These are phyloP conservation scores for Candida alai DNA, from an alignment of 805 yeast genomes.

Conservation along the genomic window DNA sequence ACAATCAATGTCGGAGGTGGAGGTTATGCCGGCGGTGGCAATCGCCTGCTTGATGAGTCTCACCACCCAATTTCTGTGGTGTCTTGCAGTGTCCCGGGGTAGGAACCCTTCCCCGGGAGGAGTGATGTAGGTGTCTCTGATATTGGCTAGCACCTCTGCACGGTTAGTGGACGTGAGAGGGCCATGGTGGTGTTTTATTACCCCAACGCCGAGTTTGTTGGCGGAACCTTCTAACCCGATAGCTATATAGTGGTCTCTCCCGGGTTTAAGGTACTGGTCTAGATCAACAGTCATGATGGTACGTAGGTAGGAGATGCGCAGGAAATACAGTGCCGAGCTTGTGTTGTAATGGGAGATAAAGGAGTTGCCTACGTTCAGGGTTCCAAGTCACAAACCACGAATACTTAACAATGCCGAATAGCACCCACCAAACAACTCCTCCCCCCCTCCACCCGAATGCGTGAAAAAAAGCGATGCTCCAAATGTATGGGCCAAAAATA, in stretches of 20 bases:
- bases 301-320: too few species aligned
- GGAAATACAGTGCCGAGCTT: background rate
- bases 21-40: constrained; percentile 50
- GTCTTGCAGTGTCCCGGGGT: constrained; percentile 95
- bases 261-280: constrained; percentile 41
- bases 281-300: constrained; percentile 39
- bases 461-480: too few species aligned
- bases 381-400: too few species aligned
- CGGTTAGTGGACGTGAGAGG: constrained; percentile 51
- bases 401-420: too few species aligned
- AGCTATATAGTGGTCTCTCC: constrained; percentile 58
- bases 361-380: too few species aligned
- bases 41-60: constrained; percentile 67
- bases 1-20: constrained; percentile 60
- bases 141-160: constrained; percentile 79
- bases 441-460: too few species aligned
- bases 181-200: constrained; percentile 72
- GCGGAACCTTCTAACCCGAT: constrained; percentile 97
- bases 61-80: constrained; percentile 93
- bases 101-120: constrained; percentile 98
- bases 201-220: constrained; percentile 91
- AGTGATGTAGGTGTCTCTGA: constrained; percentile 90
- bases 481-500: too few species aligned
- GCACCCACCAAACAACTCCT: too few species aligned
- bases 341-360: background rate